phyloP scores from a whole-genome alignment of 805 yeast species.

The Blastobotrys americana region DNA sequence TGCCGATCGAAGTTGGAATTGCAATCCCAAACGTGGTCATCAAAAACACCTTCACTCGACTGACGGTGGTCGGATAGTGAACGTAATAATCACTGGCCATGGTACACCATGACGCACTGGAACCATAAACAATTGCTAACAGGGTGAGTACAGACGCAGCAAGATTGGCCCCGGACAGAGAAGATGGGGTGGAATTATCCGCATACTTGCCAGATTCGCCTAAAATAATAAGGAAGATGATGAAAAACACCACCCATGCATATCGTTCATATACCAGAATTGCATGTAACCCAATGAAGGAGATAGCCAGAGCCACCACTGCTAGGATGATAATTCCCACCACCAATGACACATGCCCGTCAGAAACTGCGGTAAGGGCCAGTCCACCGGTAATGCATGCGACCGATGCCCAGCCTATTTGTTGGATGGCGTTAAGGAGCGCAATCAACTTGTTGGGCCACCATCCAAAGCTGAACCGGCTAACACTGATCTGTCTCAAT shows the following conservation, averaged over 20 bases:
- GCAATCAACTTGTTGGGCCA: conserved; percentile 5
- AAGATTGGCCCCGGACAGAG: conserved; percentile 9
- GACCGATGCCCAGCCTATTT: conserved; percentile 4
- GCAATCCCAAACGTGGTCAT: conserved; percentile 11
- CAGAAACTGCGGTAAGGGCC: conserved; percentile 6
- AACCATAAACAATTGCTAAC: conserved; percentile 9
- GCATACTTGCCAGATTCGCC: conserved; percentile 9
- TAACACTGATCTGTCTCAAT: conserved; percentile 4
- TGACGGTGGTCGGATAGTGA: conserved; percentile 7
- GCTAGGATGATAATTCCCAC: conserved; percentile 5
- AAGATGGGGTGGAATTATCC: conserved; percentile 6
- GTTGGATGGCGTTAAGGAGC: conserved; percentile 4
- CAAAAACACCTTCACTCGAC: conserved; percentile 10
- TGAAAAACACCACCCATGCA: conserved; percentile 7
- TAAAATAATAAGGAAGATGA: conserved; percentile 8
- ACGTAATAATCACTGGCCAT: conserved; percentile 11
- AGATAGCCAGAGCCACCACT: conserved; percentile 4
- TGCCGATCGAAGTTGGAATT: conserved; percentile 9
- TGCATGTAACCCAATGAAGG: conserved; percentile 4
- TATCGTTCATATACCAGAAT: conserved; percentile 8
- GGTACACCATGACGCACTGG: conserved; percentile 7
- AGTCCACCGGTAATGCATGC: conserved; percentile 9
- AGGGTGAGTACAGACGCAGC: conserved; percentile 6
- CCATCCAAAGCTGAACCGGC: conserved; percentile 5
- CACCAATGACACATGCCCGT: conserved; percentile 7